These are phyloP conservation scores for Circinella minor DNA, from an alignment of 371 early-diverging fungal genomes.

Conservation along the genomic window DNA sequence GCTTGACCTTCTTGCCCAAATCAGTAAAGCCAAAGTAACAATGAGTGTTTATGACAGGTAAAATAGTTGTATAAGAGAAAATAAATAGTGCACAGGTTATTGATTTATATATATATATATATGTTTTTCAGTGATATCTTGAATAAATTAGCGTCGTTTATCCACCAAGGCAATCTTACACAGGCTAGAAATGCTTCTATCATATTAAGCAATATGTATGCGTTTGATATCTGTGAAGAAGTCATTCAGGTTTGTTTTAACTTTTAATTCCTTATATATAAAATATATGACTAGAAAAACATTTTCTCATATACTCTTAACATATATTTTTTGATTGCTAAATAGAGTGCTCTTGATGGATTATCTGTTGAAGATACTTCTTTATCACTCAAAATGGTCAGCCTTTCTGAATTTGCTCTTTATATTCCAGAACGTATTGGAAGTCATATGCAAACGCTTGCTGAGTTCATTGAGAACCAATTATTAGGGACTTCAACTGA, in stretches of 20 bases:
- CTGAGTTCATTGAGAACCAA: conserved; percentile 63
- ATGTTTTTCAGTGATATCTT: conserved; percentile 31
- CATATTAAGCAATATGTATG: conserved; percentile 53
- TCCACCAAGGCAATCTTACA: conserved; percentile 46
- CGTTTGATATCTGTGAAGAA: conserved; percentile 9
- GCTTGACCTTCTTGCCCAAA: conserved; percentile 18
- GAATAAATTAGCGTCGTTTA: conserved; percentile 46
- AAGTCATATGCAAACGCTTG: conserved; percentile 38
- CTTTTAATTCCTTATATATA: background rate
- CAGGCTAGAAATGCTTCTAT: conserved; percentile 69
- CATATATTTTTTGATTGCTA: background rate
- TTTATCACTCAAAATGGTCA: conserved; percentile 51
- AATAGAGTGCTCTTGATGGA: conserved; percentile 13
- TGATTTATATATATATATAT: no score
- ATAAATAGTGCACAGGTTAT: no score
- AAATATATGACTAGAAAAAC: no score
- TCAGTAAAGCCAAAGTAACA: background rate
- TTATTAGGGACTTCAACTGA: conserved; percentile 51
- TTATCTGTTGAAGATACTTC: conserved; percentile 37
- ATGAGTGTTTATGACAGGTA: conserved; percentile 9
- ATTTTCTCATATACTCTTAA: background rate
- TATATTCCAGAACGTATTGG: conserved; percentile 56
- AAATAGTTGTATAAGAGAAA: background rate
- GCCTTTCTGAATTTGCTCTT: conserved; percentile 62
- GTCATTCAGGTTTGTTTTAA: conserved; percentile 9